Evolutionary conservation across 768 basidiomycete species (phyloP), one percentile per base, ranked within the genome.

Genomic region (Leccinum rimulosum): DNA sequence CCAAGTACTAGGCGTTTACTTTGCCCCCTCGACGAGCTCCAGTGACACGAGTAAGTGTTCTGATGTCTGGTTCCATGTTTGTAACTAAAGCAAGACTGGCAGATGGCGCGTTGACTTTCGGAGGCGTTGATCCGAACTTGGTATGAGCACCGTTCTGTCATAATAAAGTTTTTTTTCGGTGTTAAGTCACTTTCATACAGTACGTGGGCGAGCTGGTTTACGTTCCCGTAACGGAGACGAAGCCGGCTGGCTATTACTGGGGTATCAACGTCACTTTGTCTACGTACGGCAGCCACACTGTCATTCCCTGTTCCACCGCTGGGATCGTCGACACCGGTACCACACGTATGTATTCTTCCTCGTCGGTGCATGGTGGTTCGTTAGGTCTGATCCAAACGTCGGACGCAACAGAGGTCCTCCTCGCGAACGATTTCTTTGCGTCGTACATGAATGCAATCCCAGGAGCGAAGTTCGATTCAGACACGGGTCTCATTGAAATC

Each of bases 131-230:
- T 50, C 49, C 49, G 27, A 27, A 15, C 27, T 25, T 52, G 51
- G 51, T 52, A 52, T 36, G 51, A 33, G 7, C 8, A 5, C 4
- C 19, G 5, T 12, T 51, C n/a, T 4, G 19, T 28, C 17, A 30
- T 30, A 5, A 25, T 25, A 25, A 1, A 9, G 1, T 30, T 6
- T 17, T 4, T 4, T 3, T 17, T 50, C 17, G 9, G 17, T n/a
- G 17, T 10, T 50, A 4, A 50, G 22, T 35, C 3, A 9, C 15
- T 11, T 30, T 6, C 15, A 31, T 38, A 10, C 38, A 73, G 65
- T 66, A 66, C 51, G 43, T 60, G n/a, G 70, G 73, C 14, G 14
- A 48, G 17, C 43, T 71, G 33, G 64, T 53, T 33, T 31, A 31
- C 30, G 30, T 31, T 31, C 30, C 30, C 30, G 10, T 31, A 31